A percentile compares a stretch with the other conserved stretches of the same genome.
These are phyloP conservation scores for Calocera viscosa DNA, from an alignment of 768 basidiomycete species.

Conservation along the genomic window DNA sequence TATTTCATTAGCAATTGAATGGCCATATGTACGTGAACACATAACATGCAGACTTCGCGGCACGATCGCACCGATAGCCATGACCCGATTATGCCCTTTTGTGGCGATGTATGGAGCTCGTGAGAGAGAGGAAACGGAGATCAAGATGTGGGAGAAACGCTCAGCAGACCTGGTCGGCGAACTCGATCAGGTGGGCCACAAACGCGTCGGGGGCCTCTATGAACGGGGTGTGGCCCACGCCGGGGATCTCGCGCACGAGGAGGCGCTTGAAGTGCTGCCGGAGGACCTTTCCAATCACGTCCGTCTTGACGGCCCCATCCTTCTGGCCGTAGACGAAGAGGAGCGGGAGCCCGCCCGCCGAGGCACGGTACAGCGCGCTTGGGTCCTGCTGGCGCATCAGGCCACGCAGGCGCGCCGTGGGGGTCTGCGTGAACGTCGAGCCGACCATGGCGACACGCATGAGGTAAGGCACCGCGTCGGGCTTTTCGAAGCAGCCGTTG, in stretches of 20 bases:
- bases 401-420: not conserved
- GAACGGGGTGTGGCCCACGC: not conserved
- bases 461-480: not conserved
- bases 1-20: too few relatives aligned
- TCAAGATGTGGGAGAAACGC: not conserved
- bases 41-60: too few relatives aligned
- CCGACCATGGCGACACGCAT: not conserved
- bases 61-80: too few relatives aligned
- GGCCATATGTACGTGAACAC: too few relatives aligned
- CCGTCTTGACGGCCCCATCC: slow-evolving; percentile 22
- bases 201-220: not conserved
- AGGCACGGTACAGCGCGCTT: not conserved
- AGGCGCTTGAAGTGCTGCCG: slow-evolving; percentile 23
- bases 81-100: too few relatives aligned
- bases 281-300: slow-evolving; percentile 20
- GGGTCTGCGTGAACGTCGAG: not conserved
- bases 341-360: slow-evolving; percentile 18
- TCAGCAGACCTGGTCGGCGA: not conserved
- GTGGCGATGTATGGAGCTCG: too few relatives aligned
- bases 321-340: slow-evolving; percentile 23
- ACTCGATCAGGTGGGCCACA: not conserved
- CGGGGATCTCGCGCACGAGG: slow-evolving; percentile 15
- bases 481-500: not conserved
- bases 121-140: not conserved
- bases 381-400: slow-evolving; percentile 3